Base-by-base conservation (phyloP, 345 rosid species). In the Pugionium dolabratum region DNA sequence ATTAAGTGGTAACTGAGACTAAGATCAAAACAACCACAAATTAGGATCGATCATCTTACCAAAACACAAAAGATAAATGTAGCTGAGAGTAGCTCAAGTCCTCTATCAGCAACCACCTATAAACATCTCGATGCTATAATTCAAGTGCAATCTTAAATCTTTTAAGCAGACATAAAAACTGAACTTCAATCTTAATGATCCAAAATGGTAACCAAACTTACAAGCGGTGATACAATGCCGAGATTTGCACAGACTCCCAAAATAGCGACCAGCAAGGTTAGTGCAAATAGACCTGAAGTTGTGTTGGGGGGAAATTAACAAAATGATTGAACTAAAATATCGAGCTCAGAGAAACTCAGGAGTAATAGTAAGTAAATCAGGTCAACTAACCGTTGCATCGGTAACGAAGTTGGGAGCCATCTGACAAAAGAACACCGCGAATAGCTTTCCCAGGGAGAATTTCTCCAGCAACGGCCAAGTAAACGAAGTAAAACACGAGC, bases 21-120 rank as follows among this genome's bases (percentile, higher is more conserved):
- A 42, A 28, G 34, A 27, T 25, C 18, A 61, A 70, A n/a, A 29
- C 9, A 45, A 34, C 1, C 6, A 3, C 4, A 46, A 46, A 41
- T 28, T 2, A 48, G 34, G 40, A 55, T 41, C 1, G 50, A 70
- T 48, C 54, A 62, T 82, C 94, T 86, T 78, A 79, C 99, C 69
- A 90, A 73, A 74, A 81, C 45, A 79, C 97, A 80, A 76, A 90
- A 81, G 10, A 86, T 64, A 62, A 84, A 82, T 47, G 96, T 82
- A 51, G 95, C 70, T 1, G 99, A 86, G 47, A 94, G 86, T 49
- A 94, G 79, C 87, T 86, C 86, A 54, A 88, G 77, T 54, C 97
- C 97, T 79, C 86, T 83, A 64, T 86, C 95, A 7, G 97, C 75
- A 72, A 85, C 85, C 65, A 79, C 85, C 99, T 88, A 78, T 76